Evolutionary conservation across 148 eudicot genomes (phyloP), one percentile per base, ranked within the genome.

Genomic region (Amaranthus cruentus): DNA sequence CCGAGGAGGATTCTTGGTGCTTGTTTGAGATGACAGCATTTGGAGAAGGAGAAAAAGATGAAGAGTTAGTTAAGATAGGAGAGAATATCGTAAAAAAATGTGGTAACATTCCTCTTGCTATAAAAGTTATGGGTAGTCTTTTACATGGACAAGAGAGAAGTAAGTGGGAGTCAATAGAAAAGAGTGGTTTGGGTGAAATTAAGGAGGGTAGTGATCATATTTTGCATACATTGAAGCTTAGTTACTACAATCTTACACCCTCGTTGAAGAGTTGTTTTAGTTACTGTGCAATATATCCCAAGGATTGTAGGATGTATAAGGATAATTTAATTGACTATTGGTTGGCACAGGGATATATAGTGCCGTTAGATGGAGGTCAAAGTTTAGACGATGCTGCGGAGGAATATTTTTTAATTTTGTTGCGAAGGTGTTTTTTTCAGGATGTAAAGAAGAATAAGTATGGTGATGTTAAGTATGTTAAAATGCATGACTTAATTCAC

Each of bases 371-470:
- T 38, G 44, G 47, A 55, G 64, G 9, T 43, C 72, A 78, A 46
- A 75, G 18, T 3, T 5, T 73, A 9, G 73, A 73, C 12, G 81
- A 46, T 11, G 58, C 12, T 5, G 73, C 70, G 18, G 57, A 73
- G 11, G 56, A 56, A 9, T 68, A 68, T 62, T 62, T 78, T 43
- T 9, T 21, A 2, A 68, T 56, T 47, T 47, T 78, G 72, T 3
- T 68, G 2, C 65, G 62, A n/a, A 78, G 81, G 57, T 78, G 76
- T 14, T 78, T 78, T 14, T 68, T 78, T 13, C 74, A 73, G 18
- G 77, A 70, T 53, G 51, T 73, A 8, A 6, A 47, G 56, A 18
- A 2, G 21, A 44, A 47, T 46, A 3, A 5, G 18, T 13, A 28
- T 2, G 38, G 56, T 46, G n/a, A 54, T 5, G 2, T 62, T 38